Evolutionary conservation across 2,329 filamentous ascomycete species (phyloP).

Genomic region (Botryosphaeria dothidea): DNA sequence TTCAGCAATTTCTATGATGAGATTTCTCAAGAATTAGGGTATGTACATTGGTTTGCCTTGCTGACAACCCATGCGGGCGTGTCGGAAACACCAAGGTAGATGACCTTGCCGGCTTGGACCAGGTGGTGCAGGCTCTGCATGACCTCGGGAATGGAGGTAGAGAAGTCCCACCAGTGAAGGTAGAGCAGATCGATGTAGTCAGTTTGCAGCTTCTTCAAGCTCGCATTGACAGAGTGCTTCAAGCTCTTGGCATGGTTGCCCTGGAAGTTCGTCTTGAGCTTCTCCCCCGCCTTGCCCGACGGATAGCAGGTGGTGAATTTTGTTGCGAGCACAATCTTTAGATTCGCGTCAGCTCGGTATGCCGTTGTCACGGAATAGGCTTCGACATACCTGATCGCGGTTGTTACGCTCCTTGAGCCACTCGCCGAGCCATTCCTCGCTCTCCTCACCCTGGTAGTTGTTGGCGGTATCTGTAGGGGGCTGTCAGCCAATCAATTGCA

Average conservation of each 20-base stretch:
- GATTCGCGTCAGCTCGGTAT: neutral
- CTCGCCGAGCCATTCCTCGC: conserved; percentile 46
- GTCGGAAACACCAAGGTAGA: conserved; percentile 48
- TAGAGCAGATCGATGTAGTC: conserved; percentile 63
- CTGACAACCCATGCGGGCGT: conserved; percentile 44
- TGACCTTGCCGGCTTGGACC: conserved; percentile 42
- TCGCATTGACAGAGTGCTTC: conserved; percentile 39
- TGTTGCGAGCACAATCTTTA: conserved; percentile 41
- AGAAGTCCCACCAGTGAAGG: conserved; percentile 45
- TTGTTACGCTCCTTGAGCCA: conserved; percentile 42
- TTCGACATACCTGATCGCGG: conserved; percentile 37
- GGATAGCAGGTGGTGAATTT: conserved; percentile 39
- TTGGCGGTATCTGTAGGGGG: neutral
- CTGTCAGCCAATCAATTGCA: neutral
- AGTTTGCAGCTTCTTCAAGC: conserved; percentile 60
- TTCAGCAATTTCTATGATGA: conserved; percentile 13
- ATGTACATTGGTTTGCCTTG: conserved; percentile 29
- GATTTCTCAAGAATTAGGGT: no score
- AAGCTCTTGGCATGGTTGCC: conserved; percentile 44
- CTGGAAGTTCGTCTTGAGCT: conserved; percentile 39
- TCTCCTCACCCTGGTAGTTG: conserved; percentile 38
- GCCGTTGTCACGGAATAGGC: no score
- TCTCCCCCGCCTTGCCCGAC: conserved; percentile 23
- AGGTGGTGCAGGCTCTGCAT: conserved; percentile 47
- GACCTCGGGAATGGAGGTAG: conserved; percentile 44